These are phyloP conservation scores for Pseudogymnoascus sp. DNA, from an alignment of 2,329 filamentous ascomycete species.

Conservation along the genomic window DNA sequence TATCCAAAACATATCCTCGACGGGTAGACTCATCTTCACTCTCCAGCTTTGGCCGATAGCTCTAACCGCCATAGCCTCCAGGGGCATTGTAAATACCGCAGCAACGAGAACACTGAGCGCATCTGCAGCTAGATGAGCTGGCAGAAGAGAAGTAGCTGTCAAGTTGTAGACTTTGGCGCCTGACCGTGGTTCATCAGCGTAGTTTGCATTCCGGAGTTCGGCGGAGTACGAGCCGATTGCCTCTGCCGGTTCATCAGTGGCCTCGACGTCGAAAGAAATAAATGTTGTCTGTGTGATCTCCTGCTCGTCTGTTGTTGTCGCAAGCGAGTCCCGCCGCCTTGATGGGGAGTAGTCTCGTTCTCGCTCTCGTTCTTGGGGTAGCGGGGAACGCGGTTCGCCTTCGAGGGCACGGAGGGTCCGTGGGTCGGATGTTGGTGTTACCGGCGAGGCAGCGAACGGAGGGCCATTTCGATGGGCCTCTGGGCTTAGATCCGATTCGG, in stretches of 20 bases:
- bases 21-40: background rate
- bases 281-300: slow-evolving; percentile 25
- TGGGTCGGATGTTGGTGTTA: slow-evolving; percentile 15
- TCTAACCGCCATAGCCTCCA: slow-evolving; percentile 26
- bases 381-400: slow-evolving; percentile 15
- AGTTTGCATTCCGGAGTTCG: slow-evolving; percentile 27
- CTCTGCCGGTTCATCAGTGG: slow-evolving; percentile 18
- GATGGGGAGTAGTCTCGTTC: slow-evolving; percentile 12
- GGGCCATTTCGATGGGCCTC: background rate
- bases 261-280: slow-evolving; percentile 29
- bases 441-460: background rate
- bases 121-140: slow-evolving; percentile 26
- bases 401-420: slow-evolving; percentile 25
- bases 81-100: slow-evolving; percentile 22
- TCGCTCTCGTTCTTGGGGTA: slow-evolving; percentile 13
- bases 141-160: slow-evolving; percentile 27
- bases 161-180: slow-evolving; percentile 20
- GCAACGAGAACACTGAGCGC: slow-evolving; percentile 23
- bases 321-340: slow-evolving; percentile 18
- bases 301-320: slow-evolving; percentile 24
- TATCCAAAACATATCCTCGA: background rate
- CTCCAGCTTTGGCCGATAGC: slow-evolving; percentile 18
- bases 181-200: slow-evolving; percentile 12
- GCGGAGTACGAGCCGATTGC: slow-evolving; percentile 24
- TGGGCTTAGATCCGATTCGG: background rate